A percentile compares a stretch with the other conserved stretches of the same genome.
phyloP scores from a whole-genome alignment of 805 yeast genomes.

The Starmerella powellii region DNA sequence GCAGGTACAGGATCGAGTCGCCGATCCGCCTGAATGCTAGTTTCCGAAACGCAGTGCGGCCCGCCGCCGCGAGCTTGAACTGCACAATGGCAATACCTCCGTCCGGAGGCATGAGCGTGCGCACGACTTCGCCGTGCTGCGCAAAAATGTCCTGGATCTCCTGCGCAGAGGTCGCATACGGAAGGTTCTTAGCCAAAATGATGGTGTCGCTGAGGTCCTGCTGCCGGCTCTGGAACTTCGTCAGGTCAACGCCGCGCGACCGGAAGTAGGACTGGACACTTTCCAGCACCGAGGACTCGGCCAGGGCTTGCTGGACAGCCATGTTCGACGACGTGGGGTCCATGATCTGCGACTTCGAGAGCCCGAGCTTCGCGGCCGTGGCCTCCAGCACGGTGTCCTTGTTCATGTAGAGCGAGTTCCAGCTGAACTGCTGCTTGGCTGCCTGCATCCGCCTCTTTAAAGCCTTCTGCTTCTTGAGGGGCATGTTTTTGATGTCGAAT shows the following conservation, averaged over 20 bases:
- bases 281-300: slow-evolving; percentile 91
- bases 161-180: slow-evolving; percentile 67
- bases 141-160: slow-evolving; percentile 75
- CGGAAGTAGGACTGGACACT: slow-evolving; percentile 84
- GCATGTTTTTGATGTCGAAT: slow-evolving; percentile 79
- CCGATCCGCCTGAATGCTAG: slow-evolving; percentile 80
- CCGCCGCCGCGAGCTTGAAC: slow-evolving; percentile 68
- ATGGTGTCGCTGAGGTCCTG: slow-evolving; percentile 69
- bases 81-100: slow-evolving; percentile 94
- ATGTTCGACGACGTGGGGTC: slow-evolving; percentile 78
- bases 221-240: slow-evolving; percentile 42
- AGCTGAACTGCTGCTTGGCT: slow-evolving; percentile 71
- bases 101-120: slow-evolving; percentile 87
- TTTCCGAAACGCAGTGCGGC: slow-evolving; percentile 79
- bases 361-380: slow-evolving; percentile 73
- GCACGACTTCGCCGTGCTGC: slow-evolving; percentile 64
- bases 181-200: slow-evolving; percentile 79
- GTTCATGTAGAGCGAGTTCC: slow-evolving; percentile 90
- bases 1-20: slow-evolving; percentile 75
- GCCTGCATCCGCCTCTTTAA: slow-evolving; percentile 76
- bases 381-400: slow-evolving; percentile 84
- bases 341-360: slow-evolving; percentile 67
- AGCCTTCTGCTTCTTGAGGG: slow-evolving; percentile 82
- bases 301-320: slow-evolving; percentile 93
- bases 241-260: slow-evolving; percentile 69